Conservation (phyloP, 768 basidiomycete species). For the Tulasnella sp. region DNA sequence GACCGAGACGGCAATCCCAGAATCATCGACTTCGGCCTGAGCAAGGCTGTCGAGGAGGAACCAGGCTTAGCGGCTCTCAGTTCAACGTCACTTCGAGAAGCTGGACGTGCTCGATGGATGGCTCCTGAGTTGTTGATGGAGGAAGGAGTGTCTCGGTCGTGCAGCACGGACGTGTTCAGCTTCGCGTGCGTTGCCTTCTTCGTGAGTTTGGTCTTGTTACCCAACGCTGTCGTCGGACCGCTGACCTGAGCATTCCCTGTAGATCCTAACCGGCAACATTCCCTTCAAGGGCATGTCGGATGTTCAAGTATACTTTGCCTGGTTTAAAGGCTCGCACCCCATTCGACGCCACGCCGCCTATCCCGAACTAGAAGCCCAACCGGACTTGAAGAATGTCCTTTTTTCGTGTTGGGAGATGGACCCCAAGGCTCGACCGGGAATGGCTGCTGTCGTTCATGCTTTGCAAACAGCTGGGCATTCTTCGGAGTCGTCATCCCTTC, state of each 20-base stretch:
- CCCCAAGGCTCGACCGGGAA: background rate
- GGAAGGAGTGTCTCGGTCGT: background rate
- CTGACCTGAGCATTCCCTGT: background rate
- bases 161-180: constrained; percentile 4
- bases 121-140: constrained; percentile 1
- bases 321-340: constrained; percentile 16
- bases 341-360: background rate
- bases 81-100: constrained; percentile 9
- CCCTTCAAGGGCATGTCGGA: background rate
- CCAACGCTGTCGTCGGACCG: background rate
- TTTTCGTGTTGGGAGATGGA: constrained; percentile 1
- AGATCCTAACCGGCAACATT: background rate
- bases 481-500: background rate
- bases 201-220: background rate
- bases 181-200: background rate
- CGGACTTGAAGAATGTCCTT: background rate
- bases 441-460: background rate
- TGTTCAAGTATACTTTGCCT: background rate
- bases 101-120: constrained; percentile 18
- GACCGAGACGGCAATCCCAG: constrained; percentile 24
- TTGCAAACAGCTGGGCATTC: background rate
- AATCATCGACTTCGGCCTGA: constrained; percentile 33
- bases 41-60: constrained; percentile 15
- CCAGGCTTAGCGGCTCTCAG: background rate
- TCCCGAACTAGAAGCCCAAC: background rate